Evolutionary conservation across 768 basidiomycete species (phyloP), one percentile per base, ranked within the genome.

Genomic region (Amanita pallidorosea): DNA sequence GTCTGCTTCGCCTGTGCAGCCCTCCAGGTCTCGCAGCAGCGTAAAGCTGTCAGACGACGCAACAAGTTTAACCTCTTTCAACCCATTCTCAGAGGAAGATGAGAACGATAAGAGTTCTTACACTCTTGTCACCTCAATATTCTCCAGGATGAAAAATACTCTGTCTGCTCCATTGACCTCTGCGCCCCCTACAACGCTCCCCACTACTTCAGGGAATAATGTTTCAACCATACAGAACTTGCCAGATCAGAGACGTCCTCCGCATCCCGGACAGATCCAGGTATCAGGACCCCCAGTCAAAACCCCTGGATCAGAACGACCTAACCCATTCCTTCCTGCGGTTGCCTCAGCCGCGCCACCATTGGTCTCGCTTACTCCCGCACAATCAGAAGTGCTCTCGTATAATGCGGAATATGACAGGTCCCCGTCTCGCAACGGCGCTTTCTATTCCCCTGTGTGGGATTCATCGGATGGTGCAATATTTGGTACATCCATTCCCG

Each of bases 41-140:
- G 74, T 76, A 29, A 81, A 75, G 58, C 63, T 83, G 46, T 58
- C 61, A 33, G 72, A 74, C 59, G 88, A 88, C 70, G 74, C 83
- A 40, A 75, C 76, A 41, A 79, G 81, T 60, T 68, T 93, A 51
- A 93, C 91, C 25, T 87, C 87, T 45, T 90, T 86, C 73, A 92
- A 92, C 63, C 88, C 88, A 5, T 93, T 91, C 70, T 81, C 86
- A n/a, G 88, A 90, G 61, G 91, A 93, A 63, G 89, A 92, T 61
- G 90, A 92, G 65, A 79, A 88, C 61, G 89, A 91, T 56, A 84
- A 88, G 58, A 85, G 88, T 7, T 90, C 87, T 13, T 90, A 89
- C 63, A 83, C 87, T 6, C 72, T 92, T 49, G 84, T 92, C 52
- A 81, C 87, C 0, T 87, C 85, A 18, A 70, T 93, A 23, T 76